A percentile compares a stretch with the other conserved stretches of the same genome.
Conservation (phyloP, 495 filamentous ascomycete genomes). For the Penicillium argentinense region DNA sequence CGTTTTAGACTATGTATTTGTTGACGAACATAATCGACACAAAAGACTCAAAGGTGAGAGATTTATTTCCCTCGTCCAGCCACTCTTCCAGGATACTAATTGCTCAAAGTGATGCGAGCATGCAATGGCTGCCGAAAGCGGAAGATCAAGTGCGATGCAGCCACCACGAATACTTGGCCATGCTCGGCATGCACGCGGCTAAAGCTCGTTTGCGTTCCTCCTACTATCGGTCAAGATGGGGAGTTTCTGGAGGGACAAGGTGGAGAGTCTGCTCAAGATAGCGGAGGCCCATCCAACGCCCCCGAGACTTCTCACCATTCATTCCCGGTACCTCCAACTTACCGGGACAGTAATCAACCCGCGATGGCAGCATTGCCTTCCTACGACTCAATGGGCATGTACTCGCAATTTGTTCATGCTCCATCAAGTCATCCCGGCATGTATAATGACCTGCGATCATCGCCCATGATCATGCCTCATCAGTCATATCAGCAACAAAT, state of each 20-base stretch:
- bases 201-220: slow-evolving; percentile 91
- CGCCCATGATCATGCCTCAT: slow-evolving; percentile 40
- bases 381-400: slow-evolving; percentile 40
- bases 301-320: slow-evolving; percentile 32
- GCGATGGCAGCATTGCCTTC: slow-evolving; percentile 25
- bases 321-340: slow-evolving; percentile 30
- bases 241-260: slow-evolving; percentile 52
- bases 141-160: slow-evolving; percentile 93
- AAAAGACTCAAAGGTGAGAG: slow-evolving; percentile 88
- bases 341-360: slow-evolving; percentile 26
- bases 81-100: slow-evolving; percentile 9
- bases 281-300: slow-evolving; percentile 20
- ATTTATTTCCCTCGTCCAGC: background rate
- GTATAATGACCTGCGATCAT: slow-evolving; percentile 73
- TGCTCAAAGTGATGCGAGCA: slow-evolving; percentile 83
- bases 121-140: slow-evolving; percentile 91
- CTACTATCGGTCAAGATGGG: slow-evolving; percentile 82
- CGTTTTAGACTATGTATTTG: slow-evolving; percentile 90
- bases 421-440: slow-evolving; percentile 66
- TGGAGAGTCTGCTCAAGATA: slow-evolving; percentile 25
- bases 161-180: slow-evolving; percentile 97
- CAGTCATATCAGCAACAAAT: slow-evolving; percentile 49
- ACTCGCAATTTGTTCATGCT: slow-evolving; percentile 32
- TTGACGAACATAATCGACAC: slow-evolving; percentile 98
- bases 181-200: slow-evolving; percentile 91